Evolutionary conservation across 2,329 filamentous ascomycete genomes (phyloP).

Genomic region (Magnaporthiopsis rhizophila): DNA sequence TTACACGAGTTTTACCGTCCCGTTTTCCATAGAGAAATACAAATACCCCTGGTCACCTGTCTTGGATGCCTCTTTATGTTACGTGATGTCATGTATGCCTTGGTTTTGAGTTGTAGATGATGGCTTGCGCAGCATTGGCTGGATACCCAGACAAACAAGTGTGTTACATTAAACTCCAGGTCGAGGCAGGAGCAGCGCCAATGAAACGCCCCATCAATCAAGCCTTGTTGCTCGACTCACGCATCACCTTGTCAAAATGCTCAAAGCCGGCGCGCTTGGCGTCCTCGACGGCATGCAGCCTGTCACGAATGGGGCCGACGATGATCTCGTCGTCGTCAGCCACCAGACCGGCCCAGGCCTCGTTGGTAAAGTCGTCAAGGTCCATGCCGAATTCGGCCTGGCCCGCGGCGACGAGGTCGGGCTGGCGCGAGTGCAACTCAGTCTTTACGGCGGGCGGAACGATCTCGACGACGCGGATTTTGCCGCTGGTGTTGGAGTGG

Average conservation of each 20-base stretch:
- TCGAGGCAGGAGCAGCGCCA: background rate
- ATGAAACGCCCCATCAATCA: background rate
- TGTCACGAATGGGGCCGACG: slow-evolving; percentile 9
- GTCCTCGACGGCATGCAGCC: slow-evolving; percentile 13
- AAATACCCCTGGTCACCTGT: background rate
- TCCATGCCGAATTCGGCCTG: slow-evolving; percentile 21
- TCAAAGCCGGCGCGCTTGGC: slow-evolving; percentile 14
- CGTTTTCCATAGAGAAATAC: background rate
- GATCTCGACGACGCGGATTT: slow-evolving; percentile 37
- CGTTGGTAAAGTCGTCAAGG: slow-evolving; percentile 25
- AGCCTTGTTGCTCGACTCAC: background rate
- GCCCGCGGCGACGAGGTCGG: slow-evolving; percentile 24
- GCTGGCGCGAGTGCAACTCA: slow-evolving; percentile 38
- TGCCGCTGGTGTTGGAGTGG: slow-evolving; percentile 20
- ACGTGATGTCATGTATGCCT: background rate
- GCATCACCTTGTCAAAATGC: slow-evolving; percentile 8
- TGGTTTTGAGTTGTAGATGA: background rate
- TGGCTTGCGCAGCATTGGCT: too few relatives aligned
- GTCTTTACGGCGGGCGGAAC: slow-evolving; percentile 38
- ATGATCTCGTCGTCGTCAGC: slow-evolving; percentile 25
- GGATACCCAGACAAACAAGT: background rate
- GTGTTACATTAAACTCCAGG: background rate
- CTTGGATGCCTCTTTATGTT: background rate
- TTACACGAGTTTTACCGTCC: background rate
- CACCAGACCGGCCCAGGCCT: slow-evolving; percentile 34